Percentiles rank a stretch among this genome's conserved stretches.
These are phyloP conservation scores for Russula abietina DNA, from an alignment of 768 basidiomycete genomes.

Conservation along the genomic window DNA sequence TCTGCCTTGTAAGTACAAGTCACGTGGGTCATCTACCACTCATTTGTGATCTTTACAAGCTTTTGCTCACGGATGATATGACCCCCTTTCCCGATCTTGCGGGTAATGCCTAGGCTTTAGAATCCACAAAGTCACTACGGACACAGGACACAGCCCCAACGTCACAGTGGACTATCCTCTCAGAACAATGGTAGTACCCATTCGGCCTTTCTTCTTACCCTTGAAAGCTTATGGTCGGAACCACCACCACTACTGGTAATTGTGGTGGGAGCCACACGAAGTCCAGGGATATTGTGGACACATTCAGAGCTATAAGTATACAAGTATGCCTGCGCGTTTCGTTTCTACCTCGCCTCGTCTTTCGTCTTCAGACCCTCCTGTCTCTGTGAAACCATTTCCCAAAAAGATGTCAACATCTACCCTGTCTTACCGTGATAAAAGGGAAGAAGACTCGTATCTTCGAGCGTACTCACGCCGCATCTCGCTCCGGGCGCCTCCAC, in stretches of 20 bases:
- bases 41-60: no score
- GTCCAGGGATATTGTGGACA: not conserved
- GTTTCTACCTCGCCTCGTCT: not conserved
- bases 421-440: not conserved
- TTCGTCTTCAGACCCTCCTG: not conserved
- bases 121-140: not conserved
- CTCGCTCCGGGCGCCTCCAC: constrained; percentile 16
- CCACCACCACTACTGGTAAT: no score
- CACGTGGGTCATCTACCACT: not conserved
- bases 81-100: not conserved
- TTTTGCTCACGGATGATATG: not conserved
- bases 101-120: not conserved
- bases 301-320: constrained; percentile 3
- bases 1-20: not conserved
- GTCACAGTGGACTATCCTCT: not conserved
- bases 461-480: not conserved
- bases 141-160: not conserved
- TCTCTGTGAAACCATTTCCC: not conserved
- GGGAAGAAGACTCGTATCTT: not conserved
- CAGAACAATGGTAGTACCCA: not conserved
- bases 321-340: constrained; percentile 2
- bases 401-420: constrained; percentile 7
- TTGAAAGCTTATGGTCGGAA: not conserved
- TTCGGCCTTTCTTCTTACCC: not conserved
- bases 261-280: not conserved